Evolutionary conservation across 164 flowering plant genomes (phyloP).

Genomic region (Vitis vinifera): DNA sequence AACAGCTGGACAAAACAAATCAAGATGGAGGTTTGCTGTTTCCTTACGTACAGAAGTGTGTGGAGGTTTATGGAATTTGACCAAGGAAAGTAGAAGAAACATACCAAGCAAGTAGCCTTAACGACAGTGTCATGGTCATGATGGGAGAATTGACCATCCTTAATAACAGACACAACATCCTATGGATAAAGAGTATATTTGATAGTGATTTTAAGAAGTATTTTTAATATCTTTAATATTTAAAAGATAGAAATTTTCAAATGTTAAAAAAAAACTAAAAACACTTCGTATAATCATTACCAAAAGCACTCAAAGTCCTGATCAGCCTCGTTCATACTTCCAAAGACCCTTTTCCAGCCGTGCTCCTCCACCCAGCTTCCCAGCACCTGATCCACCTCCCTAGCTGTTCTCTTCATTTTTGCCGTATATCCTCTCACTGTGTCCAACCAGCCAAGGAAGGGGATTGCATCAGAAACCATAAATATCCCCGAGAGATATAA

Average conservation of each 20-base stretch:
- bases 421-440: not conserved
- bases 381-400: slow-evolving; percentile 14
- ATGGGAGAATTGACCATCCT: not conserved
- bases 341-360: not conserved
- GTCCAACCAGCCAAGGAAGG: slow-evolving; percentile 14
- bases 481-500: not conserved
- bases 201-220: rapidly evolving
- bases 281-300: too few species aligned
- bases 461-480: slow-evolving; percentile 3
- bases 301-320: too few species aligned
- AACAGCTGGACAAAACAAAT: too few species aligned
- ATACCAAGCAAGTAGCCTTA: slow-evolving; percentile 24
- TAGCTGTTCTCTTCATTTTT: slow-evolving; percentile 7
- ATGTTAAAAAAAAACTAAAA: too few species aligned
- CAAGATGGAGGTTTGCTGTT: too few species aligned
- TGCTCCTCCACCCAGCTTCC: not conserved
- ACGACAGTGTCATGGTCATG: slow-evolving; percentile 5
- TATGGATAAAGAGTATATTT: not conserved
- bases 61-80: too few species aligned
- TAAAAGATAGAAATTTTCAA: too few species aligned
- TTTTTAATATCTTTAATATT: too few species aligned
- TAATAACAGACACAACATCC: slow-evolving; percentile 3
- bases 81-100: too few species aligned
- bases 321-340: not conserved
- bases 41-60: too few species aligned